phyloP scores from a whole-genome alignment of 345 rosid genomes.

The Dimocarpus longan region DNA sequence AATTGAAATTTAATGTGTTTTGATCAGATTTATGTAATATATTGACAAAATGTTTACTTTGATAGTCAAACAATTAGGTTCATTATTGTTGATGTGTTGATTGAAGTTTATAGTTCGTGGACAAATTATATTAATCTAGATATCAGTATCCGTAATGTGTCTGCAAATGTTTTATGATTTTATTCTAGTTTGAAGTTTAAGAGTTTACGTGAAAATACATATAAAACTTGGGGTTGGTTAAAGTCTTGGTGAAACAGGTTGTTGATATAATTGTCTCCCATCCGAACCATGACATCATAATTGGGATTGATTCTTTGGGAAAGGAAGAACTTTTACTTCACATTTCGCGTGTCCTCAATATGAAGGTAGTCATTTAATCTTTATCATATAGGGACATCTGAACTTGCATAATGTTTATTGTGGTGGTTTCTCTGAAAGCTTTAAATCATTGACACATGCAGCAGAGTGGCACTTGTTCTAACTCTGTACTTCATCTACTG shows the following conservation, averaged over 20 bases:
- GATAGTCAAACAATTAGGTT: not conserved
- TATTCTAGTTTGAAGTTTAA: not conserved
- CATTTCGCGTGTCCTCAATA: slow-evolving; percentile 50
- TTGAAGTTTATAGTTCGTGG: not conserved
- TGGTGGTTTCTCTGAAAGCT: not conserved
- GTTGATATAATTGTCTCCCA: slow-evolving; percentile 66
- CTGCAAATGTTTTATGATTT: not conserved
- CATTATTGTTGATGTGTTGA: not conserved
- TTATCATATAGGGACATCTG: not conserved
- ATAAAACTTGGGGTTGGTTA: not conserved
- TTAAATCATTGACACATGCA: not conserved
- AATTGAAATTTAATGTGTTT: not conserved
- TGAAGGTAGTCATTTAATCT: slow-evolving; percentile 44
- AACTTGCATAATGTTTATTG: not conserved
- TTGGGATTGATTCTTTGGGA: slow-evolving; percentile 72
- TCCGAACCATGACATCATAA: slow-evolving; percentile 67
- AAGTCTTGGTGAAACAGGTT: slow-evolving; percentile 37
- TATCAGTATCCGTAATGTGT: not conserved
- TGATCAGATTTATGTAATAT: not conserved
- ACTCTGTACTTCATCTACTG: not conserved
- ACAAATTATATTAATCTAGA: not conserved
- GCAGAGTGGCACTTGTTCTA: not conserved
- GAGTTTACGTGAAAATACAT: not conserved
- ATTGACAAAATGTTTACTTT: not conserved
- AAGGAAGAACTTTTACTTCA: slow-evolving; percentile 71